Conservation (phyloP, 1,139 yeast species). For the Wickerhamiella pararugosa region DNA sequence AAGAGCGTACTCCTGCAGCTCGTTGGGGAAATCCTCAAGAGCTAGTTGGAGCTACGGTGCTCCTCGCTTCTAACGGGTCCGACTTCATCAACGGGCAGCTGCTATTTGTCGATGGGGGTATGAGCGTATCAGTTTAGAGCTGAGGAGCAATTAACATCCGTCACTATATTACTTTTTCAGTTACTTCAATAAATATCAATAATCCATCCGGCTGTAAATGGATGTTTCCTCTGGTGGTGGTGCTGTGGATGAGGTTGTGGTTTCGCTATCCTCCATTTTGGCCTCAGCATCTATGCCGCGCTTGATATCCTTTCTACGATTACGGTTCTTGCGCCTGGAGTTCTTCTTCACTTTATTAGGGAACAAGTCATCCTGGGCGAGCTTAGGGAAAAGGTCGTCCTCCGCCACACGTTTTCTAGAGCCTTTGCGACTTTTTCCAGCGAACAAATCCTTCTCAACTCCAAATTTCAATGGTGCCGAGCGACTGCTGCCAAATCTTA, state of each 20-base stretch:
- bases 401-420: not conserved
- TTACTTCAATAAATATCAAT: conserved; percentile 4
- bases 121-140: too few relatives aligned
- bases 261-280: conserved; percentile 1
- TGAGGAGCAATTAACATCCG: too few relatives aligned
- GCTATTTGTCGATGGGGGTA: too few relatives aligned
- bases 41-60: too few relatives aligned
- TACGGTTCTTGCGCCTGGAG: conserved; percentile 6
- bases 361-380: conserved; percentile 10
- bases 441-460: conserved; percentile 14
- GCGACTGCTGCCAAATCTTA: conserved; percentile 16
- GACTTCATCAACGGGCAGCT: too few relatives aligned
- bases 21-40: too few relatives aligned
- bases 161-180: not conserved
- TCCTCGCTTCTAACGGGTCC: too few relatives aligned
- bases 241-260: not conserved
- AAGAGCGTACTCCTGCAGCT: too few relatives aligned
- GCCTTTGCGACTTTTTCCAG: conserved; percentile 9
- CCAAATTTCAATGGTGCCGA: conserved; percentile 16
- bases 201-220: conserved; percentile 15
- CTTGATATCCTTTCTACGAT: not conserved
- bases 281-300: not conserved
- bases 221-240: conserved; percentile 5
- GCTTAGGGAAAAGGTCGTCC: conserved; percentile 2
- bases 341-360: not conserved